phyloP scores from a whole-genome alignment of 495 filamentous ascomycete species.

The Penicillium goetzii region DNA sequence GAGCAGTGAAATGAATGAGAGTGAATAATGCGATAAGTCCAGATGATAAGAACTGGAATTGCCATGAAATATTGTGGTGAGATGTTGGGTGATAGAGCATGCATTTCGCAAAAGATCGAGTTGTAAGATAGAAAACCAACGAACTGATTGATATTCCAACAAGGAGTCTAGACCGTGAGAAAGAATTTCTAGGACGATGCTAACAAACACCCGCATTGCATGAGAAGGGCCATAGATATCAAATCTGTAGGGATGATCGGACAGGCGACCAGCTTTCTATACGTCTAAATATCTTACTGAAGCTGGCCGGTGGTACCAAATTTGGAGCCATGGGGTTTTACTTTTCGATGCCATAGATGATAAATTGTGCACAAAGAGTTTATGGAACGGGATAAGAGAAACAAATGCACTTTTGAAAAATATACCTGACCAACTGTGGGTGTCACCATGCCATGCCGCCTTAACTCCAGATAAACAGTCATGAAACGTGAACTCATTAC shows the following conservation, averaged over 20 bases:
- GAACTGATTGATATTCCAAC: not conserved
- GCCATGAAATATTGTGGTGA: not conserved
- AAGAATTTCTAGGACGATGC: not conserved
- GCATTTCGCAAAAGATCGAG: not conserved
- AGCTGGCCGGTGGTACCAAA: not conserved
- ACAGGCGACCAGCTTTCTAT: no score
- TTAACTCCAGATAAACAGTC: not conserved
- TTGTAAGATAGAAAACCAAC: no score
- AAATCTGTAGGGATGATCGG: not conserved
- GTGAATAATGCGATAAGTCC: not conserved
- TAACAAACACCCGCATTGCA: not conserved
- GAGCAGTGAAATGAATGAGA: not conserved
- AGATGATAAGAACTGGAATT: not conserved
- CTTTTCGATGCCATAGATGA: not conserved
- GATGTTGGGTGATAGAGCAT: not conserved
- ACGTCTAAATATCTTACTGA: not conserved
- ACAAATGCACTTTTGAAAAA: not conserved
- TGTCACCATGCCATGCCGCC: not conserved
- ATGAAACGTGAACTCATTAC: constrained; percentile 8
- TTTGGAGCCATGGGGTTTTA: not conserved
- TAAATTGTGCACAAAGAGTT: not conserved
- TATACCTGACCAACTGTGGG: not conserved
- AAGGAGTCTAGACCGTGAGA: not conserved
- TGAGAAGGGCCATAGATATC: not conserved
- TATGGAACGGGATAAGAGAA: not conserved